Conservation (phyloP, 2,329 filamentous ascomycete genomes). For the Epichloe uncinata region DNA sequence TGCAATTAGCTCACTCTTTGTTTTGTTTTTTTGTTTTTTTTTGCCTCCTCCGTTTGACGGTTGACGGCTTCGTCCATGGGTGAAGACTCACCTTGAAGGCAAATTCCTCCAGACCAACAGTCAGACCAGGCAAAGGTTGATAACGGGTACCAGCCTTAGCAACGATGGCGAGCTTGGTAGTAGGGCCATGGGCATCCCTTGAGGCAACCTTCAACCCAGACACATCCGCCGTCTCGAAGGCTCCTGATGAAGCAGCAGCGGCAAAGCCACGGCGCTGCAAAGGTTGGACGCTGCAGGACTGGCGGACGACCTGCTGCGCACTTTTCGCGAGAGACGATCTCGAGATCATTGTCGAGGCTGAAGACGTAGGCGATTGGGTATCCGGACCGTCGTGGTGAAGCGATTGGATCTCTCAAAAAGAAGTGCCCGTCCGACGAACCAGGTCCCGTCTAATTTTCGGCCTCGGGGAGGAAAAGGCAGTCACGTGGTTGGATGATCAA, state of each 20-base stretch:
- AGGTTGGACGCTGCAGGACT: conserved; percentile 42
- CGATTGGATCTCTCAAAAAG: conserved; percentile 26
- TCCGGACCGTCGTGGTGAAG: conserved; percentile 27
- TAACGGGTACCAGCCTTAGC: conserved; percentile 91
- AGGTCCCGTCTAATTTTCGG: conserved; percentile 33
- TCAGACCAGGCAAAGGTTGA: conserved; percentile 77
- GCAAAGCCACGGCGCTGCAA: conserved; percentile 41
- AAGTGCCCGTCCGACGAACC: conserved; percentile 26
- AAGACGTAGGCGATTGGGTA: conserved; percentile 43
- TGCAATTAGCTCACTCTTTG: conserved; percentile 32
- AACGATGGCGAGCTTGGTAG: conserved; percentile 81
- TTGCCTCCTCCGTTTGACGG: conserved; percentile 5
- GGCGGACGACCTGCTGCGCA: conserved; percentile 44
- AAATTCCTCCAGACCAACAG: conserved; percentile 84
- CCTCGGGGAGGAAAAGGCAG: conserved; percentile 13
- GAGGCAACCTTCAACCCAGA: conserved; percentile 85
- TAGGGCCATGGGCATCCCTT: conserved; percentile 77
- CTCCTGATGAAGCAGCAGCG: conserved; percentile 52
- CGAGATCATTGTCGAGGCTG: conserved; percentile 47
- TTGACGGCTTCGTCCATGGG: conserved; percentile 4
- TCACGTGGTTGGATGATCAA: conserved; percentile 23
- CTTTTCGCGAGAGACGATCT: conserved; percentile 46
- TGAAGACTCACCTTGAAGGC: conserved; percentile 69
- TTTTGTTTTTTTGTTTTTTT: too few species aligned
- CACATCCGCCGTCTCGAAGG: conserved; percentile 78